Conservation (phyloP, 352 stramenopile genomes). For the Pythium plurisporium region DNA sequence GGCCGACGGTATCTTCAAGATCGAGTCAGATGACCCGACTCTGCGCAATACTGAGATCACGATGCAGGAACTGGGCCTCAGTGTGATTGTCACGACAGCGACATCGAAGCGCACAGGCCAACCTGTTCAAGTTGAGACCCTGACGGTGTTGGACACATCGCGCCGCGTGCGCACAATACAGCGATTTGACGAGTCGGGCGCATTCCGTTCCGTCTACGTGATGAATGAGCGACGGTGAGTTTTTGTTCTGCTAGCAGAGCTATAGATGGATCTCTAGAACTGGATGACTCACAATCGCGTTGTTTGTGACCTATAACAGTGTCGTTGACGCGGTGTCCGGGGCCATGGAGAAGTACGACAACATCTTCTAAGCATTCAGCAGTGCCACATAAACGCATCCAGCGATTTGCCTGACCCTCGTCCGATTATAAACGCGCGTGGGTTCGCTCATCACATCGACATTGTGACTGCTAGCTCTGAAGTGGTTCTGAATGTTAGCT, state of each 20-base stretch:
- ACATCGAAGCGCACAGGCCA: constrained; percentile 82
- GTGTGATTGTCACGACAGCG: constrained; percentile 81
- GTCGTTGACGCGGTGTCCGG: constrained; percentile 84
- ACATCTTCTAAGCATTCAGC: constrained; percentile 64
- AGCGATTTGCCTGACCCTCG: too few species aligned
- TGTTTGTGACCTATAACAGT: too few species aligned
- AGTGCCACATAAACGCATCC: background rate
- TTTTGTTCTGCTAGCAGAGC: too few species aligned
- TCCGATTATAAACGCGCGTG: too few species aligned
- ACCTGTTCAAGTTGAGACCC: constrained; percentile 81
- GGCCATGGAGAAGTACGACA: constrained; percentile 86
- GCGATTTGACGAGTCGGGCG: constrained; percentile 82
- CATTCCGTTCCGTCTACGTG: constrained; percentile 85
- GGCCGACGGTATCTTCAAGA: constrained; percentile 84
- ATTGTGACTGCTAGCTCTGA: too few species aligned
- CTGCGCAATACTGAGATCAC: constrained; percentile 78
- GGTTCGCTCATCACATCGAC: too few species aligned
- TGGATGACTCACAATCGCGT: too few species aligned
- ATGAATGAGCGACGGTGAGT: constrained; percentile 78
- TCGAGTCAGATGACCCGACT: constrained; percentile 80
- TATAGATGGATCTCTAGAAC: too few species aligned
- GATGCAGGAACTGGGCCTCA: constrained; percentile 82
- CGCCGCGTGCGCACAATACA: constrained; percentile 76
- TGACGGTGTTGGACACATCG: constrained; percentile 78
- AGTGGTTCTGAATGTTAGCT: too few species aligned